Percentiles rank a stretch among this genome's conserved stretches.
Evolutionary conservation across 495 filamentous ascomycete genomes (phyloP).

Genomic region (Penicillium desertorum): DNA sequence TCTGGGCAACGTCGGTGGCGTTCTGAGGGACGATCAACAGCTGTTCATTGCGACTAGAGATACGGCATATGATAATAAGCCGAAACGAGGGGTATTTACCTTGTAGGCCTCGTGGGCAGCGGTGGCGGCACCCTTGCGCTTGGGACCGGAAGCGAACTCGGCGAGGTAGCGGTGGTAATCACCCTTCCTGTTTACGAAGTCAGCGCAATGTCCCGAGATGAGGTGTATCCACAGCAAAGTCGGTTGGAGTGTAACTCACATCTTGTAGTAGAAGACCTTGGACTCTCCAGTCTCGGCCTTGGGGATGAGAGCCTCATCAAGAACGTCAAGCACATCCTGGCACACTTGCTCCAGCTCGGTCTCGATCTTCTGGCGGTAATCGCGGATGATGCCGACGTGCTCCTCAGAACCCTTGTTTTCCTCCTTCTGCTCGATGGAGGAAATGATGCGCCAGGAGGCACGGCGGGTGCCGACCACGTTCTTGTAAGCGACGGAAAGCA

Average conservation of each 20-base stretch:
- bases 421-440: slow-evolving; percentile 99
- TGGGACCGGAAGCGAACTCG: slow-evolving; percentile 97
- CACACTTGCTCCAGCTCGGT: slow-evolving; percentile 96
- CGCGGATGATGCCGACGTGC: slow-evolving; percentile 92
- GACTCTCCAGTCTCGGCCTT: slow-evolving; percentile 98
- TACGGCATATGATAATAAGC: slow-evolving; percentile 4
- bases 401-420: slow-evolving; percentile 98
- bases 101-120: slow-evolving; percentile 99
- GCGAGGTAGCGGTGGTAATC: slow-evolving; percentile 99
- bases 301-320: slow-evolving; percentile 94
- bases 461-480: slow-evolving; percentile 98
- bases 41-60: neutral
- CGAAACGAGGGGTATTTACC: slow-evolving; percentile 51
- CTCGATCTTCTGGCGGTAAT: slow-evolving; percentile 99
- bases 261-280: slow-evolving; percentile 99
- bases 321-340: slow-evolving; percentile 95
- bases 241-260: slow-evolving; percentile 59
- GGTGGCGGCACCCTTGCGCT: slow-evolving; percentile 96
- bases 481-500: slow-evolving; percentile 99
- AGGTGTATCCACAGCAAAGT: neutral
- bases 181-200: slow-evolving; percentile 76
- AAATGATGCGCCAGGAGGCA: slow-evolving; percentile 99
- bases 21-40: slow-evolving; percentile 55
- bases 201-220: neutral
- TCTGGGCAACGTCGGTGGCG: slow-evolving; percentile 97